Evolutionary conservation across 2,329 filamentous ascomycete genomes (phyloP), one percentile per base, ranked within the genome.

Genomic region (Trichoderma endophyticum): DNA sequence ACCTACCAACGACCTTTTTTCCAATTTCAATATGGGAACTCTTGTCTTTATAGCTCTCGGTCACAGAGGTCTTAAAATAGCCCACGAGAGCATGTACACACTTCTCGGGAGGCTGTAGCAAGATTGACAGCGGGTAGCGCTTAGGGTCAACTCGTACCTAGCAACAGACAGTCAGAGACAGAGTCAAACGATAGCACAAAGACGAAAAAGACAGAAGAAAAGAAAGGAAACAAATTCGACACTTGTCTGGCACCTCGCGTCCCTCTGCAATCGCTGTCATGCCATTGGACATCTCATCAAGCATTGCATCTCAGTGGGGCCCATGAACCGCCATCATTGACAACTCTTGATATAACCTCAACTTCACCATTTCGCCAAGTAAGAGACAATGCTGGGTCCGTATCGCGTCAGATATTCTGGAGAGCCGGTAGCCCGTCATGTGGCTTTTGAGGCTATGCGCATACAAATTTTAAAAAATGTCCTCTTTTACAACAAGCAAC

Each of bases 111-210:
- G 81, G 85, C 85, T 86, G 84, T 86, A 87, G 83, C 85, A 84
- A 83, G 83, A 83, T 82, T 84, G 81, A 84, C 83, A 86, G 86
- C 86, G 86, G 84, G 84, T 88, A 88, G 87, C 86, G 85, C 86
- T 86, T 85, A 82, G 85, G 83, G 84, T 84, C 84, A 89, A 87
- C 88, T 88, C 87, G 87, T 88, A 89, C 87, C 88, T 92, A 92
- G 90, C 82, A 82, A 82, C 82, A 81, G 76, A 80, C 79, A 81
- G 74, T 73, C 77, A 77, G 74, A 74, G 74, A 79, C 75, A 81
- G 75, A 82, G 78, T 78, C 89, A 89, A 89, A 90, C 88, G 90
- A 90, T 93, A 92, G 91, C 90, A 91, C 88, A 91, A 85, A 82
- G 84, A 81, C 83, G 74, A 65, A 70, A 73, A 67, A 73, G 70